Base-by-base conservation (phyloP, 1,284 basidiomycete species). In the Takashimella koratensis region DNA sequence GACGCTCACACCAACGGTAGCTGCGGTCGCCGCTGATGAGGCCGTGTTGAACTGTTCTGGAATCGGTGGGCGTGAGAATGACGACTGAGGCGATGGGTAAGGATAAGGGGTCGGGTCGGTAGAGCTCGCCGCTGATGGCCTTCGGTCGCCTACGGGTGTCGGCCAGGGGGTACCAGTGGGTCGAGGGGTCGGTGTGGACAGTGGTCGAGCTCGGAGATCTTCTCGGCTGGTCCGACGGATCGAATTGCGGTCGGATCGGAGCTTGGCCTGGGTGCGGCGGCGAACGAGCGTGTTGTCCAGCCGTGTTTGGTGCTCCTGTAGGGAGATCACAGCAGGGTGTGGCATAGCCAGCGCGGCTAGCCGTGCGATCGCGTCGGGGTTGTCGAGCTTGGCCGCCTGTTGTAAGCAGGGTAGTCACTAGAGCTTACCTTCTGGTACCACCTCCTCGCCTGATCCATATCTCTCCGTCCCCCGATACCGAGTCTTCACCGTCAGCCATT, bases 201-300 rank as follows among this genome's bases (percentile, higher is more conserved):
- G 8, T 8, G 30, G 30, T 8, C 10, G 30, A 8, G 16, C 10
- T 36, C 30, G 30, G 16, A 8, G 10, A 36, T 8, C 8, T 8
- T 36, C 30, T 8, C 30, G 30, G 16, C 16, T 36, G 8, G 8
- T 8, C 8, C 30, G 30, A 36, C 30, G 30, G 67, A 62, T 73
- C 56, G 54, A 78, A 59, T 52, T 64, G 19, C 74, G 67, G 43
- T 87, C 84, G 19, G 86, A 85, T 19, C 85, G 79, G 65, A 84
- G 79, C 63, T 85, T 84, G 3, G 92, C 92, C 63, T 86, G 84
- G 0, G 92, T 94, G 13, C 89, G 83, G 59, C 85, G 87, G 3
- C 92, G 80, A 10, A 93, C 86, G 36, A 97, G 82, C 59, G 86
- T 90, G 40, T 77, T 78, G 65, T 92, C 86, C 12, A 91, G 86